phyloP scores from a whole-genome alignment of 2,329 filamentous ascomycete genomes.

The Nothophoma quercina region DNA sequence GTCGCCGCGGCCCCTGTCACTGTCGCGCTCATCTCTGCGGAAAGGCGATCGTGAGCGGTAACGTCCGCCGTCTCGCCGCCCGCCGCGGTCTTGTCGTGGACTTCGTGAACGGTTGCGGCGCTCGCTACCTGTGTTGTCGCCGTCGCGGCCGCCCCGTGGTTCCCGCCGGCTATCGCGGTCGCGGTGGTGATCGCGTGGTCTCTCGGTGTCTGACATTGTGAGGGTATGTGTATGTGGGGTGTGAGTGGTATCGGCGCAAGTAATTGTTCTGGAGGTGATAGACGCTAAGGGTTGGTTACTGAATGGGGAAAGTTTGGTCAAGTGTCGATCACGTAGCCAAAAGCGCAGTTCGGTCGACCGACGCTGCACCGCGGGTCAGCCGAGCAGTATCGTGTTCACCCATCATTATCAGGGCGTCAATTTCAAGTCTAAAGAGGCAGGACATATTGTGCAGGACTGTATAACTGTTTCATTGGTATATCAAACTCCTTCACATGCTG shows the following conservation, averaged over 20 bases:
- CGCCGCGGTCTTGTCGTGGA: conserved; percentile 41
- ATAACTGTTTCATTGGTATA: neutral
- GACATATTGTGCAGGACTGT: too few relatives aligned
- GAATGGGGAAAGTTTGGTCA: conserved; percentile 1
- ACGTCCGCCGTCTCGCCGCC: conserved; percentile 28
- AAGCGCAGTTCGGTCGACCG: too few relatives aligned
- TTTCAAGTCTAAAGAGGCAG: too few relatives aligned
- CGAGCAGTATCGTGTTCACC: too few relatives aligned
- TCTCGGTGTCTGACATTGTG: conserved; percentile 36
- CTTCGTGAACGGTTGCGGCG: conserved; percentile 45
- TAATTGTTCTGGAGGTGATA: neutral
- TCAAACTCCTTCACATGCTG: neutral
- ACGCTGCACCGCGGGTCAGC: neutral
- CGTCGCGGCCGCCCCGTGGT: too few relatives aligned
- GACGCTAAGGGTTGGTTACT: neutral
- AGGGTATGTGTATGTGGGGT: conserved; percentile 1
- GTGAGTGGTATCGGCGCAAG: neutral
- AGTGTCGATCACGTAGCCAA: neutral
- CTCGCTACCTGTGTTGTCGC: conserved; percentile 34
- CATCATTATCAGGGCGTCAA: too few relatives aligned
- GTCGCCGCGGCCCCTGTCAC: conserved; percentile 24
- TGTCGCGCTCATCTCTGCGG: conserved; percentile 31
- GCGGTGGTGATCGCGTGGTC: conserved; percentile 33
- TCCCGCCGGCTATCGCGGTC: conserved; percentile 34
- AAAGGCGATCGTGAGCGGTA: conserved; percentile 41